These are phyloP conservation scores for Phytophthora pseudosyringae DNA, from an alignment of 352 stramenopile species.

Conservation along the genomic window DNA sequence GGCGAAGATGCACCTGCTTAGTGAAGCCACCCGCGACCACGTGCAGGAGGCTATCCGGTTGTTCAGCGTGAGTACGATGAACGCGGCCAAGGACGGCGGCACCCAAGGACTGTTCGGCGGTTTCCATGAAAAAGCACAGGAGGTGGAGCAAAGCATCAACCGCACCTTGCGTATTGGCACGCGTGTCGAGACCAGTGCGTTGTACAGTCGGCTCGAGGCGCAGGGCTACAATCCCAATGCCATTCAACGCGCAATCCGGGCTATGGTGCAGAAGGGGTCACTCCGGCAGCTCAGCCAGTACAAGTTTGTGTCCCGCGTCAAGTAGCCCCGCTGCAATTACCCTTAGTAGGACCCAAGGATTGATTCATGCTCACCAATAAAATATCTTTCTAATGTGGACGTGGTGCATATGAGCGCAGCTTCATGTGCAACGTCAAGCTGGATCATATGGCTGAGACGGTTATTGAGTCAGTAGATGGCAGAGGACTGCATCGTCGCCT, in stretches of 20 bases:
- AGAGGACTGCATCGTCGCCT: constrained; percentile 10
- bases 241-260: constrained; percentile 86
- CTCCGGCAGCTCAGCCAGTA: constrained; percentile 87
- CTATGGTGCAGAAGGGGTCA: constrained; percentile 86
- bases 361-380: constrained; percentile 13
- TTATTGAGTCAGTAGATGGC: constrained; percentile 9
- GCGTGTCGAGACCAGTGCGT: constrained; percentile 77
- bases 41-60: constrained; percentile 97
- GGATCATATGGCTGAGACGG: not conserved
- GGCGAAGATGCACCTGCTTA: constrained; percentile 97
- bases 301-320: constrained; percentile 84
- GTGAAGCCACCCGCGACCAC: constrained; percentile 85
- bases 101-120: constrained; percentile 81
- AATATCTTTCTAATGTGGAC: constrained; percentile 16
- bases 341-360: not conserved
- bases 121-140: constrained; percentile 85
- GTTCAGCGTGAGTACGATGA: constrained; percentile 99
- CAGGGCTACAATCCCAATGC: constrained; percentile 87
- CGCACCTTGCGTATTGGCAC: constrained; percentile 82
- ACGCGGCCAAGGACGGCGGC: constrained; percentile 93
- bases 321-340: constrained; percentile 37
- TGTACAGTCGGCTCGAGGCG: constrained; percentile 83
- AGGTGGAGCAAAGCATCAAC: constrained; percentile 87
- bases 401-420: not conserved
- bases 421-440: constrained; percentile 8